Evolutionary conservation across 1,139 yeast species (phyloP).

Genomic region (Cylindricascospora bacillispora): DNA sequence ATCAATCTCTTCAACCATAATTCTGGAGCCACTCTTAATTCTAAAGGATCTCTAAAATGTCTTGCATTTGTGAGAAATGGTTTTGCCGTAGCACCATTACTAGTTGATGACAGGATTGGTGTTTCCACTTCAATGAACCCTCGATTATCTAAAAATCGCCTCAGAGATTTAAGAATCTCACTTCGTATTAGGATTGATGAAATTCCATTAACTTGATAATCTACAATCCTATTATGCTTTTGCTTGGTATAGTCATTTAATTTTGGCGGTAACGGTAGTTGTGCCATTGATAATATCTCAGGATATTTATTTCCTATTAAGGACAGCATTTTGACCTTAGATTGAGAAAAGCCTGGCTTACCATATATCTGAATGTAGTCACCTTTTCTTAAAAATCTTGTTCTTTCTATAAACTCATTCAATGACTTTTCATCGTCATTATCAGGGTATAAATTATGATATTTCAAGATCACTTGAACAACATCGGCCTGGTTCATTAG

Average conservation of each 20-base stretch:
- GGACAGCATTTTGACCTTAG: conserved; percentile 55
- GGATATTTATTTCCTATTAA: conserved; percentile 44
- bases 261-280: conserved; percentile 59
- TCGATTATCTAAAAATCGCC: conserved; percentile 42
- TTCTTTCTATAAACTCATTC: conserved; percentile 33
- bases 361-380: conserved; percentile 61
- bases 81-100: conserved; percentile 84
- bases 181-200: conserved; percentile 44
- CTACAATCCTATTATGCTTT: conserved; percentile 58
- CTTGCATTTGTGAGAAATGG: conserved; percentile 57
- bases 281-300: conserved; percentile 49
- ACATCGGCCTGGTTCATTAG: conserved; percentile 6
- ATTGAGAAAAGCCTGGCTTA: conserved; percentile 56
- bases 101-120: conserved; percentile 57
- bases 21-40: conserved; percentile 85
- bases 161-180: conserved; percentile 38
- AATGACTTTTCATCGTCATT: conserved; percentile 17
- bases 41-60: conserved; percentile 30
- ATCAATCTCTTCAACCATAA: conserved; percentile 78
- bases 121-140: conserved; percentile 78
- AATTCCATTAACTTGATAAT: conserved; percentile 50
- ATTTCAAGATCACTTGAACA: conserved; percentile 10
- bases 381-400: conserved; percentile 47
- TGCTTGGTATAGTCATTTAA: conserved; percentile 43
- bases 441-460: conserved; percentile 2